phyloP scores from a whole-genome alignment of 2,329 filamentous ascomycete species.

The Blastomyces silverae region DNA sequence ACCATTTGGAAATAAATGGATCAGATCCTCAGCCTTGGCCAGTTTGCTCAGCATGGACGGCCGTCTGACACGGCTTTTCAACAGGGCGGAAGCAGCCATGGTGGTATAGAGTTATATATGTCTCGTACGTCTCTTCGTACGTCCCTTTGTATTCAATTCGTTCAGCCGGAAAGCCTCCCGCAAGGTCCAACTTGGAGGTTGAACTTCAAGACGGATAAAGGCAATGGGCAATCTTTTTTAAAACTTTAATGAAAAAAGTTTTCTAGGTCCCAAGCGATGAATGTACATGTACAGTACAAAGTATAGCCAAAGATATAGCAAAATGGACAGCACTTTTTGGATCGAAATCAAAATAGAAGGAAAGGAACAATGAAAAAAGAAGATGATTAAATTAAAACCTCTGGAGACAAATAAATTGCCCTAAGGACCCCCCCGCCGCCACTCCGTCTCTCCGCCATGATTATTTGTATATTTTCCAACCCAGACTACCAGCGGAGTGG shows the following conservation, averaged over 20 bases:
- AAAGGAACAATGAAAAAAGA: not conserved
- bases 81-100: constrained; percentile 56
- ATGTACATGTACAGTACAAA: no score
- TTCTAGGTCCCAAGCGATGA: not conserved
- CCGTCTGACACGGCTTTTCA: constrained; percentile 68
- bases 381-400: not conserved
- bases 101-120: not conserved
- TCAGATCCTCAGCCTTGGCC: constrained; percentile 68
- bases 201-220: not conserved
- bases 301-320: not conserved
- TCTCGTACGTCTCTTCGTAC: not conserved
- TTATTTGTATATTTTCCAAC: not conserved
- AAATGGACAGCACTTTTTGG: no score
- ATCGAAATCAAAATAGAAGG: no score
- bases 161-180: not conserved
- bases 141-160: no score
- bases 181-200: not conserved
- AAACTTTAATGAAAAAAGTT: not conserved
- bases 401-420: not conserved
- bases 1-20: constrained; percentile 74
- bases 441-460: not conserved
- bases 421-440: not conserved
- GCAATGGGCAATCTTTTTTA: not conserved
- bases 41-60: constrained; percentile 76
- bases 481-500: not conserved